These are phyloP conservation scores for Tolypocladium capitatum DNA, from an alignment of 2,329 filamentous ascomycete genomes.

Conservation along the genomic window DNA sequence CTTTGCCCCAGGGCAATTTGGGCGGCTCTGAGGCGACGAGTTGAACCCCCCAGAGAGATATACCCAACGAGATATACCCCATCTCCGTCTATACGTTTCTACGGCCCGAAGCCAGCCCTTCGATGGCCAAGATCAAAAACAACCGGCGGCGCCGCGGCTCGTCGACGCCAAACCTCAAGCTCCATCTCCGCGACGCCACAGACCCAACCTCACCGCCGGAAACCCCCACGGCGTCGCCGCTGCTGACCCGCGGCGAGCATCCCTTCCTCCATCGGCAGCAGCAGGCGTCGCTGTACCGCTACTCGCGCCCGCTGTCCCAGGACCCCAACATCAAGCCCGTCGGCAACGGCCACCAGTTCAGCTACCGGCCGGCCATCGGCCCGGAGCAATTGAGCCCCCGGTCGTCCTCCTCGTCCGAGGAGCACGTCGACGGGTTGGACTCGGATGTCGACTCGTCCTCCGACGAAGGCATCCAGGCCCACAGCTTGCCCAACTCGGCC, in stretches of 20 bases:
- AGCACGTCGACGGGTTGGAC: constrained; percentile 9
- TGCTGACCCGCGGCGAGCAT: constrained; percentile 18
- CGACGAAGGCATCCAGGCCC: not conserved
- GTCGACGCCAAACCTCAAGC: constrained; percentile 27
- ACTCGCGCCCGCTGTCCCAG: constrained; percentile 15
- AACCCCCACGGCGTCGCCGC: constrained; percentile 28
- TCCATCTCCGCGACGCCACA: constrained; percentile 15
- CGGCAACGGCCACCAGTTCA: constrained; percentile 28
- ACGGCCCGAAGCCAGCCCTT: constrained; percentile 7
- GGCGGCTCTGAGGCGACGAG: not conserved
- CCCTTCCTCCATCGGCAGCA: constrained; percentile 9
- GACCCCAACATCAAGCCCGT: constrained; percentile 29
- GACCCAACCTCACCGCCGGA: constrained; percentile 34
- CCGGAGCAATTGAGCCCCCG: constrained; percentile 23
- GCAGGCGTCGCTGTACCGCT: constrained; percentile 18
- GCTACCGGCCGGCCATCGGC: constrained; percentile 21
- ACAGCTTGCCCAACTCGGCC: not conserved
- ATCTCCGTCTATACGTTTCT: constrained; percentile 2
- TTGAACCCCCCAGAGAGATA: not conserved
- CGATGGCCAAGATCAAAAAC: constrained; percentile 4
- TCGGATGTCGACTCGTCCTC: constrained; percentile 9
- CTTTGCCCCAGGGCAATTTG: not conserved
- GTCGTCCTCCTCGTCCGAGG: constrained; percentile 18
- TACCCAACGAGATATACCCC: not conserved
- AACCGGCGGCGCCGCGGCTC: constrained; percentile 20